Evolutionary conservation across 257 asterid species (phyloP).

Genomic region (Echites panduratus): DNA sequence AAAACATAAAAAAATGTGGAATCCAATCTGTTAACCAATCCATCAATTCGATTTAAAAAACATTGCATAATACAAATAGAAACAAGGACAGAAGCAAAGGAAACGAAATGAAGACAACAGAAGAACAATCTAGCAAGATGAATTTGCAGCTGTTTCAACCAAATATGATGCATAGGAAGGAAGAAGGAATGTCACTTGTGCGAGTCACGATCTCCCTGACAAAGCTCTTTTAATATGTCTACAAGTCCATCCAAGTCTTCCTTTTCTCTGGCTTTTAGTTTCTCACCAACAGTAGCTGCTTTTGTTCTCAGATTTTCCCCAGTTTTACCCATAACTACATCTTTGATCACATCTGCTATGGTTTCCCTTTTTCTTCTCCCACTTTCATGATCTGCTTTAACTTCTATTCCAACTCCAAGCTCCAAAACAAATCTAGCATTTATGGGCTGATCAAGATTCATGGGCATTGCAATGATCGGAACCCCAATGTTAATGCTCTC

Average conservation of each 20-base stretch:
- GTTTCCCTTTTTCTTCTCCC: slow-evolving; percentile 14
- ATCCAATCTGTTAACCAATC: no score
- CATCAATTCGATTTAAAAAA: no score
- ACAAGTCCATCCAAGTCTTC: slow-evolving; percentile 19
- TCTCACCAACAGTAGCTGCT: slow-evolving; percentile 6
- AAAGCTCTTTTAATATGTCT: slow-evolving; percentile 4
- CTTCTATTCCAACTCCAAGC: slow-evolving; percentile 24
- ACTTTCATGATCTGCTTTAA: slow-evolving; percentile 11
- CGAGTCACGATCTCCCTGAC: not conserved
- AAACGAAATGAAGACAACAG: not conserved
- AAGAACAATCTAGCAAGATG: not conserved
- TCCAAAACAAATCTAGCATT: slow-evolving; percentile 31
- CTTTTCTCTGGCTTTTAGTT: slow-evolving; percentile 7
- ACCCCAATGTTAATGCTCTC: slow-evolving; percentile 31
- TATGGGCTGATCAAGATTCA: slow-evolving; percentile 34
- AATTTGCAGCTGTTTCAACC: not conserved
- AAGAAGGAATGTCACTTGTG: not conserved
- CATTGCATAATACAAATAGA: no score
- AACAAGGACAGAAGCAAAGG: not conserved
- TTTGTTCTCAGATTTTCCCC: slow-evolving; percentile 19
- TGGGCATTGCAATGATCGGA: slow-evolving; percentile 32
- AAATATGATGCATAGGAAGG: not conserved
- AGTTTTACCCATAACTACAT: slow-evolving; percentile 16
- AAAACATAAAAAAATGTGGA: no score
- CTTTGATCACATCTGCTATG: slow-evolving; percentile 20